These are phyloP conservation scores for Diospyros kaki DNA, from an alignment of 148 eudicot species.

Conservation along the genomic window DNA sequence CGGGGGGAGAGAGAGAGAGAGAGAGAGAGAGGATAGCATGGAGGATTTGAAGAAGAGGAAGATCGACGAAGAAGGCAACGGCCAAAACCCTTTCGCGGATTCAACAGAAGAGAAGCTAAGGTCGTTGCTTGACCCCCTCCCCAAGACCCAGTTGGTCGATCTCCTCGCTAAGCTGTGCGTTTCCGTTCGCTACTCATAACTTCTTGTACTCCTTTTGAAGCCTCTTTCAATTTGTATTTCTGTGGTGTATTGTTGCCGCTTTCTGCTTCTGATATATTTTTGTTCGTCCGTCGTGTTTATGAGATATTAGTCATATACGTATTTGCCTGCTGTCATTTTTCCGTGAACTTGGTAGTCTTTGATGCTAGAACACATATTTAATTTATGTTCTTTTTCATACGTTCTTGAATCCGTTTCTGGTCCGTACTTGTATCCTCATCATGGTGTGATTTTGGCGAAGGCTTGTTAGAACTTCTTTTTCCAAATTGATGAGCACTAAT, in stretches of 20 bases:
- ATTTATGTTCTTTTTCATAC: background rate
- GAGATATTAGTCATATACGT: background rate
- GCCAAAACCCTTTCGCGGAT: conserved; percentile 6
- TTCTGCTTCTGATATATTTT: background rate
- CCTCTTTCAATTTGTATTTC: background rate
- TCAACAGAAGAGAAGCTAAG: conserved; percentile 39
- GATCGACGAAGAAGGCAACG: conserved; percentile 37
- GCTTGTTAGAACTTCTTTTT: too few species aligned
- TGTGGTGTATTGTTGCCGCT: background rate
- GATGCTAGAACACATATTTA: too few species aligned
- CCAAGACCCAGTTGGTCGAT: conserved; percentile 56
- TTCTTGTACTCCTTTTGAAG: background rate
- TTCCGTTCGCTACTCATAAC: background rate
- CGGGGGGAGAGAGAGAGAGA: background rate
- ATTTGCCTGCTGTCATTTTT: background rate
- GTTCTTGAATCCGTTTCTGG: too few species aligned
- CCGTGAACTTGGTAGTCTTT: too few species aligned
- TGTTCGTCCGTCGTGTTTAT: background rate
- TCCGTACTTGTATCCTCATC: too few species aligned
- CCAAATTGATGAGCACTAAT: too few species aligned
- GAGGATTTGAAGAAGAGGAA: conserved; percentile 61
- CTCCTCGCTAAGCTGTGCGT: conserved; percentile 54
- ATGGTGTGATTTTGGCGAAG: too few species aligned
- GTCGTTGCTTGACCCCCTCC: conserved; percentile 54
- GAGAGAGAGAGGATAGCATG: conserved; percentile 25